Evolutionary conservation across 768 basidiomycete species (phyloP).

Genomic region (Fomitopsis pulvina): DNA sequence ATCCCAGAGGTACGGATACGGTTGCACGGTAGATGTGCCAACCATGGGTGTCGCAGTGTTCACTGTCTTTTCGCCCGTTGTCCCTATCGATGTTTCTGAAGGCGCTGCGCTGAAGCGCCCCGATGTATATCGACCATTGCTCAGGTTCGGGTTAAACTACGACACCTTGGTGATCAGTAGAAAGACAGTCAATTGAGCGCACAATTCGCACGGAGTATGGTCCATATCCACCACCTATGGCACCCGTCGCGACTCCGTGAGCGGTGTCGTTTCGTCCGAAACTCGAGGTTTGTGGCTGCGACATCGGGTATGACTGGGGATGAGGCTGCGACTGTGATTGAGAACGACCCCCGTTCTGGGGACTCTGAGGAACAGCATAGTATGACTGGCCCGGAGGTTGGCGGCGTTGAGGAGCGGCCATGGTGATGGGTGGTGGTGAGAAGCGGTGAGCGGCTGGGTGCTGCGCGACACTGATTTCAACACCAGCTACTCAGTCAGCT

Average conservation of each 20-base stretch:
- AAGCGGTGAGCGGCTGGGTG: neutral
- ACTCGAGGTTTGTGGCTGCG: slow-evolving; percentile 8
- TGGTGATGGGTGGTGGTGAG: slow-evolving; percentile 13
- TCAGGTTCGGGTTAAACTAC: slow-evolving; percentile 52
- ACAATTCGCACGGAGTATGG: slow-evolving; percentile 66
- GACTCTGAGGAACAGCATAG: slow-evolving; percentile 62
- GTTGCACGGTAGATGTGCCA: slow-evolving; percentile 58
- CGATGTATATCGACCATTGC: slow-evolving; percentile 37
- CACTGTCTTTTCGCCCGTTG: slow-evolving; percentile 30
- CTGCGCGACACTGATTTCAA: neutral
- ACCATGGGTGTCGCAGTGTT: slow-evolving; percentile 22
- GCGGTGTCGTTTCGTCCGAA: slow-evolving; percentile 47
- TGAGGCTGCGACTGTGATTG: slow-evolving; percentile 15
- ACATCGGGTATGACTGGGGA: slow-evolving; percentile 21
- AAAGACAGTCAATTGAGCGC: neutral
- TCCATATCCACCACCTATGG: slow-evolving; percentile 76
- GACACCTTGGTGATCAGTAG: neutral
- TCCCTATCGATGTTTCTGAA: slow-evolving; percentile 36
- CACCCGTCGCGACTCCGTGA: slow-evolving; percentile 74
- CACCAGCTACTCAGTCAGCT: no score
- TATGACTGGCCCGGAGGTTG: slow-evolving; percentile 48
- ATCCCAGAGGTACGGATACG: slow-evolving; percentile 68
- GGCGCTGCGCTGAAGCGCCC: slow-evolving; percentile 53
- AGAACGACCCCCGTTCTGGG: slow-evolving; percentile 29
- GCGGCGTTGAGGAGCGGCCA: slow-evolving; percentile 32